Conservation (phyloP, 2,329 filamentous ascomycete species). For the Aspergillus fumigatus region DNA sequence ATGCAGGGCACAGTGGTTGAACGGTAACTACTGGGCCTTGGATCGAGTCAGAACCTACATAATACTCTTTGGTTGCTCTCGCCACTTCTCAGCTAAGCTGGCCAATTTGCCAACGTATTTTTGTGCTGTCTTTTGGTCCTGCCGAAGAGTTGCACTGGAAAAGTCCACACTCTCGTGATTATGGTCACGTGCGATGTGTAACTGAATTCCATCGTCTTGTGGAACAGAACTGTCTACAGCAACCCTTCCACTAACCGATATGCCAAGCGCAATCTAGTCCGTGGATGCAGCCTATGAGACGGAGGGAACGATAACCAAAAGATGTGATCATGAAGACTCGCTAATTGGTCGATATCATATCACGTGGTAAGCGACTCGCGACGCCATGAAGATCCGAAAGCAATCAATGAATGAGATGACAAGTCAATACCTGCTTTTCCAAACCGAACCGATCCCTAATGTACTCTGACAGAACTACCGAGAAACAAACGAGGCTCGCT, state of each 20-base stretch:
- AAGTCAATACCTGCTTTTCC: conserved; percentile 1
- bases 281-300: not conserved
- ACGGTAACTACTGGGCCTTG: not conserved
- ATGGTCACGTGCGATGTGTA: not conserved
- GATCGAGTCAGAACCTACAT: not conserved
- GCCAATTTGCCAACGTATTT: too few species aligned
- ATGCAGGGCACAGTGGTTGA: not conserved
- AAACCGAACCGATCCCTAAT: not conserved
- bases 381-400: not conserved
- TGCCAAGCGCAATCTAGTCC: not conserved
- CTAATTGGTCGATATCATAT: not conserved
- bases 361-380: not conserved
- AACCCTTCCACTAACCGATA: not conserved
- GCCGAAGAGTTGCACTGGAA: not conserved
- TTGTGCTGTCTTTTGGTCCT: not conserved
- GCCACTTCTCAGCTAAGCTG: not conserved
- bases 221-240: not conserved
- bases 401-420: not conserved
- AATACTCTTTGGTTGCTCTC: not conserved
- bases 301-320: not conserved
- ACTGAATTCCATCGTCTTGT: not conserved
- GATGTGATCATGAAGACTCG: not conserved
- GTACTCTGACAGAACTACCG: not conserved
- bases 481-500: not conserved
- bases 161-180: not conserved